Base-by-base conservation (phyloP, 352 stramenopile genomes). In the Phytophthora litchii region DNA sequence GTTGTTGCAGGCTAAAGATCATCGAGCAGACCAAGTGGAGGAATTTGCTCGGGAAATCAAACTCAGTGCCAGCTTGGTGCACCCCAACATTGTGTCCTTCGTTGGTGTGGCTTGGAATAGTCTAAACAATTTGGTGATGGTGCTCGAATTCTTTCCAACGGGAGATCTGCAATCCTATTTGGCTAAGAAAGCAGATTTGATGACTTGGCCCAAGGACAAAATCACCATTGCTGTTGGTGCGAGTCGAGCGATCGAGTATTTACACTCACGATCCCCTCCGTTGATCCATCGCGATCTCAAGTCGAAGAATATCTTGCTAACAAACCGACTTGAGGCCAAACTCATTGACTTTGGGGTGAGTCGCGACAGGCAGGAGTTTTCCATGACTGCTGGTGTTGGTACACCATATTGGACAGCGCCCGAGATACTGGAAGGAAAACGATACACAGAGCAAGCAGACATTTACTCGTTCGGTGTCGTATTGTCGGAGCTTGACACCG, bases 271-370 rank as follows among this genome's bases (percentile, higher is more conserved):
- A 19, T 40, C 62, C 2, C 55, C 66, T 20, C 53, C 60, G 7
- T 43, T 80, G 21, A 71, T 70, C 29, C 55, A 76, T 54, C 64
- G 76, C 31, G 52, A 76, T 37, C 23, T 76, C 48, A 67, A 83
- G 49, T 74, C 72, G 4, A 72, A 79, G n/a, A 87, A 80, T 27
- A 75, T 86, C 31, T 70, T 96, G 17, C 61, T 96, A 21, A 87
- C 90, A n/a, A 74, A 47, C 4, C 35, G 72, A 10, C 67, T 90
- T 2, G 70, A 91, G 37, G 74, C 92, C 13, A 84, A 87, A 36
- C 59, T 87, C 2, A 78, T 77, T 23, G 71, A 85, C 40, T 80
- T 87, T 50, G 64, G 61, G 7, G 64, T 65, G 1, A 65, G 52
- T 34, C 55, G 54, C 6, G 29, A 31, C 11, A 54, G 67, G 7